Conservation (phyloP, 116 monocot species). For the Posidonia oceanica region DNA sequence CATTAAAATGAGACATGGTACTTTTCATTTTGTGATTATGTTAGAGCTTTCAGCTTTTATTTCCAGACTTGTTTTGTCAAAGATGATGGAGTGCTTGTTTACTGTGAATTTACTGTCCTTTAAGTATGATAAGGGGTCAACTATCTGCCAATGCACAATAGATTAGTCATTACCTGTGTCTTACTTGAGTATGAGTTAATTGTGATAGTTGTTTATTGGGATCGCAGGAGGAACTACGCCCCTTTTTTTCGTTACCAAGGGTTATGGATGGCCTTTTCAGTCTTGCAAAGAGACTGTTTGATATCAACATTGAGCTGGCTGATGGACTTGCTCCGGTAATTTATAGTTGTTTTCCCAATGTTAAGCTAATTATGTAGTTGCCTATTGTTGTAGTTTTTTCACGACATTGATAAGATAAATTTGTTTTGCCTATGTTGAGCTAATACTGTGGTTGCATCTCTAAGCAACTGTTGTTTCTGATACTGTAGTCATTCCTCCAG, state of each 20-base stretch:
- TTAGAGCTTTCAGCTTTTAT: background rate
- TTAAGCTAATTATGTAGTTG: background rate
- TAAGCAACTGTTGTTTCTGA: background rate
- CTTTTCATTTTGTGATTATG: no score
- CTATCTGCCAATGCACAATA: no score
- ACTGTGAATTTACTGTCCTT: background rate
- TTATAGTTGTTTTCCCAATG: background rate
- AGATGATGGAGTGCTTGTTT: no score
- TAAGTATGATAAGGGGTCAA: background rate
- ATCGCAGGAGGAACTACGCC: slow-evolving; percentile 84
- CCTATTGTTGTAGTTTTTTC: no score
- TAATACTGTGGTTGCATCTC: background rate
- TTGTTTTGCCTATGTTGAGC: background rate
- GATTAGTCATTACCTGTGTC: no score
- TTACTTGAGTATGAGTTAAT: background rate
- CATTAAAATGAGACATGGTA: no score
- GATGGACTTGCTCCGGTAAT: slow-evolving; percentile 82
- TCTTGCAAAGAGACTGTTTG: slow-evolving; percentile 85
- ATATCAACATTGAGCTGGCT: slow-evolving; percentile 69
- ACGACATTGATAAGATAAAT: no score
- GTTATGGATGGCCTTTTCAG: slow-evolving; percentile 96
- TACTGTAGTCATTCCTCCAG: slow-evolving; percentile 16
- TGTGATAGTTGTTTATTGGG: background rate
- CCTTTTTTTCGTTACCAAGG: slow-evolving; percentile 82
- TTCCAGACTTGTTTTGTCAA: background rate